Conservation (phyloP, 2,329 filamentous ascomycete species). For the Claviceps africana region DNA sequence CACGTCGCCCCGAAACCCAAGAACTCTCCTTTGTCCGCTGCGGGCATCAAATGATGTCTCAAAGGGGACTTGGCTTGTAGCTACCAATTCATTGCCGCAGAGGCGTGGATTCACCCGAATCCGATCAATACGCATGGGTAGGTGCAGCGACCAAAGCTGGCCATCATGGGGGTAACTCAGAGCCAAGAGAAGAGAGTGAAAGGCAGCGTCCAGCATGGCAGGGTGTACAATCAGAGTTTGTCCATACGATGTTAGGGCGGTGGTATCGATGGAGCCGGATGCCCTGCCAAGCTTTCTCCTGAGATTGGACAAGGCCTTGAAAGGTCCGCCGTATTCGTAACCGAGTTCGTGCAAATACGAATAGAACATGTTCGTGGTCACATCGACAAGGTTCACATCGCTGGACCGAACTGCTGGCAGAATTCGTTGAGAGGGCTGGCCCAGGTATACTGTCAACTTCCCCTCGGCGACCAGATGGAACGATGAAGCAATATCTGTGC, state of each 20-base stretch:
- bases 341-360: background rate
- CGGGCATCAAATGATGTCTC: background rate
- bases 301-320: background rate
- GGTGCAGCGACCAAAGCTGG: slow-evolving; percentile 17
- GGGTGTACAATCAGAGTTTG: slow-evolving; percentile 18
- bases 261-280: background rate
- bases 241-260: background rate
- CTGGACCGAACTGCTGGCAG: background rate
- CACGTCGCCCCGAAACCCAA: too few species aligned
- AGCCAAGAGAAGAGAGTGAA: slow-evolving; percentile 22
- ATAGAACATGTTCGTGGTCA: background rate
- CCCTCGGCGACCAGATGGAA: background rate
- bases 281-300: background rate
- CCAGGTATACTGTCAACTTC: background rate
- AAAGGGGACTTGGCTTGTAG: background rate
- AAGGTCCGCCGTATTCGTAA: background rate
- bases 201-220: slow-evolving; percentile 18
- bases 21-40: background rate
- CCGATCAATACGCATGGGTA: slow-evolving; percentile 16
- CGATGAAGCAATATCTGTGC: background rate
- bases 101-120: slow-evolving; percentile 6
- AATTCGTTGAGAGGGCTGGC: background rate
- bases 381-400: background rate
- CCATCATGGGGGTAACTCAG: slow-evolving; percentile 20
- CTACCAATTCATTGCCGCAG: background rate